Evolutionary conservation across 805 yeast species (phyloP), one percentile per base, ranked within the genome.

Genomic region (Wickerhamiella dianesei): DNA sequence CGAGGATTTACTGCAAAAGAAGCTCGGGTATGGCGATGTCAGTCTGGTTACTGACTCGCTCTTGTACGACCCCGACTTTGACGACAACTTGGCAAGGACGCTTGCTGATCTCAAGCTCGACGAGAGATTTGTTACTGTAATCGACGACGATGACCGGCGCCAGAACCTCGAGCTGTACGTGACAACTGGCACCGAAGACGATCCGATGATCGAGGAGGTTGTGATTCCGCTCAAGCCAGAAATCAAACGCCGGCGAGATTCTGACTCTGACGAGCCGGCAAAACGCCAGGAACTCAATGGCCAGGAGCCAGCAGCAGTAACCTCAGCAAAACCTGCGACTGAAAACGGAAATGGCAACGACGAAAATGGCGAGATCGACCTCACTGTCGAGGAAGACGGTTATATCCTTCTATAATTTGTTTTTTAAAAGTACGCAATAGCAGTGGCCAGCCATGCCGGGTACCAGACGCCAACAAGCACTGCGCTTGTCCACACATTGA

Each of bases 401-500:
- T 32, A 21, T 45, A 41, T 39, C 4, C 14, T 21, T 17, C 16
- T 14, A 22, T 29, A 19, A 8, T 14, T 35, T 21, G 6, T 25
- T 12, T 17, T 5, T 35, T 46, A 46, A 5, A 21, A 17, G 16
- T 37, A 39, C 16, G 42, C 43, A 12, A 21, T 19, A 8, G 32
- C 44, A 2, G 51, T 55, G 14, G 66, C 56, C 3, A 77, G 40
- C 97, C 97, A 89, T 3, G 78, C 72, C 2, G 96, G 94, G 36
- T 79, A 61, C 95, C 95, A 87, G 0, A 86, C 83, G 39, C 80
- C 65, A 37, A 77, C 68, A 1, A 87, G 59, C 20, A 83, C 73
- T 48, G 76, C 72, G 88, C 95, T 86, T 0, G 95, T 82, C 89
- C 95, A 86, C 49, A 82, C 79, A 47, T 81, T 82, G 48, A 83